These are phyloP conservation scores for Daldinia sp. DNA, from an alignment of 2,329 filamentous ascomycete species.

Conservation along the genomic window DNA sequence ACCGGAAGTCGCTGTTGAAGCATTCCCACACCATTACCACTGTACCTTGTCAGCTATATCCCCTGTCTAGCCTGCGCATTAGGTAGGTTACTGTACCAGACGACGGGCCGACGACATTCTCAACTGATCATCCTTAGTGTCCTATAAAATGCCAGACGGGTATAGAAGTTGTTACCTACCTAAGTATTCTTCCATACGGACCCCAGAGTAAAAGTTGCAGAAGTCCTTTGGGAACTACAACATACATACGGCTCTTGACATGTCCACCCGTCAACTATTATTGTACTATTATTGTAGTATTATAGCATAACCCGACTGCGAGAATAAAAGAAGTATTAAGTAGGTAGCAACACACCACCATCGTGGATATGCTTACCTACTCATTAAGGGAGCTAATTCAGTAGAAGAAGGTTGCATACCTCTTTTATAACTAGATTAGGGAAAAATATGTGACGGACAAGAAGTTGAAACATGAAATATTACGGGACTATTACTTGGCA, in stretches of 20 bases:
- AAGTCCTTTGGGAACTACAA: neutral
- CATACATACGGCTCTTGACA: neutral
- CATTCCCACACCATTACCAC: constrained; percentile 21
- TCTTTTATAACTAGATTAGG: constrained; percentile 2
- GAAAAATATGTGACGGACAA: neutral
- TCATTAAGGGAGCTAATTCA: constrained; percentile 18
- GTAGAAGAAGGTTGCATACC: neutral
- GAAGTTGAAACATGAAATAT: neutral
- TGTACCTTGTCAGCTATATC: neutral
- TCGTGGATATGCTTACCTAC: constrained; percentile 16
- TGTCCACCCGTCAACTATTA: neutral
- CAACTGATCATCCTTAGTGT: constrained; percentile 2
- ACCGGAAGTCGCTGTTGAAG: constrained; percentile 22
- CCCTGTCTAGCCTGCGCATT: neutral
- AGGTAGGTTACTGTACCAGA: neutral
- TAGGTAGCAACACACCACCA: constrained; percentile 18
- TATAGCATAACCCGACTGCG: constrained; percentile 4
- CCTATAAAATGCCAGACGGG: neutral
- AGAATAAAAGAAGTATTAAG: constrained; percentile 12
- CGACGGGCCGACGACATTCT: constrained; percentile 6
- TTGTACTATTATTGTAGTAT: neutral
- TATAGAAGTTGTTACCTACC: too few species aligned
- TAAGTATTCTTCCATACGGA: too few species aligned
- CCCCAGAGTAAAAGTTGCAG: too few species aligned
- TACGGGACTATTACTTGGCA: neutral